Conservation (phyloP, 2,329 filamentous ascomycete genomes). For the Dothiorella sarmentorum region DNA sequence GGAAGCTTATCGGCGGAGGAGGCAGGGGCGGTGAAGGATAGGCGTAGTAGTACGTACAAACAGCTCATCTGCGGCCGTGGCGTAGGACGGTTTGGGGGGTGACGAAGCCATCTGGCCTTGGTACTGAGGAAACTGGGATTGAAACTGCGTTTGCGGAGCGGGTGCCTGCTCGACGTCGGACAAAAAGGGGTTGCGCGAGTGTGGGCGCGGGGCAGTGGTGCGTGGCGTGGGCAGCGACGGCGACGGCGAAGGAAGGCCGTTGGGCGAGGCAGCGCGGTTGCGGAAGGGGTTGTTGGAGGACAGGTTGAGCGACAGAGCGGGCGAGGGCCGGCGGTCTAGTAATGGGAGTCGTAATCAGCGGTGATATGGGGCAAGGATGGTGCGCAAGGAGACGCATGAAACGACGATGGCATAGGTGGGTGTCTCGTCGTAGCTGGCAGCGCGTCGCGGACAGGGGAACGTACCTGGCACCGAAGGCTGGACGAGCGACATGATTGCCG, state of each 20-base stretch:
- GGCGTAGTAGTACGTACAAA: slow-evolving; percentile 63
- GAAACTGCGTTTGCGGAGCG: not conserved
- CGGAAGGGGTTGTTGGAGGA: slow-evolving; percentile 75
- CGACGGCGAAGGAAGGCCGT: slow-evolving; percentile 26
- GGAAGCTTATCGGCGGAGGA: slow-evolving; percentile 8
- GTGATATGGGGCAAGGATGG: slow-evolving; percentile 22
- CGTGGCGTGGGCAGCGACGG: slow-evolving; percentile 40
- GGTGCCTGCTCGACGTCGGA: not conserved
- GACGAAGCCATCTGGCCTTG: slow-evolving; percentile 2
- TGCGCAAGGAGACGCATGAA: slow-evolving; percentile 20
- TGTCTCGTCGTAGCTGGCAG: slow-evolving; percentile 12
- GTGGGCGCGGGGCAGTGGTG: slow-evolving; percentile 48
- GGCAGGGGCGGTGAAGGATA: slow-evolving; percentile 20
- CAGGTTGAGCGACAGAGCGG: slow-evolving; percentile 62
- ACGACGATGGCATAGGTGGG: slow-evolving; percentile 15
- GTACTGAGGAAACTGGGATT: slow-evolving; percentile 7
- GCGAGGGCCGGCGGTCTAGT: slow-evolving; percentile 46
- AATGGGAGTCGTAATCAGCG: slow-evolving; percentile 25
- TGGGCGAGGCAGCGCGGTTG: slow-evolving; percentile 65
- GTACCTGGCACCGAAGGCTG: slow-evolving; percentile 42
- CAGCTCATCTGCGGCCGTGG: slow-evolving; percentile 62
- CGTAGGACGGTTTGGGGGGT: slow-evolving; percentile 38
- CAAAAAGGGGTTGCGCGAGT: slow-evolving; percentile 74
- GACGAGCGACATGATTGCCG: slow-evolving; percentile 40
- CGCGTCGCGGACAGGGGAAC: slow-evolving; percentile 25